phyloP scores from a whole-genome alignment of 305 asterid genomes.

The Fraxinus greggii region DNA sequence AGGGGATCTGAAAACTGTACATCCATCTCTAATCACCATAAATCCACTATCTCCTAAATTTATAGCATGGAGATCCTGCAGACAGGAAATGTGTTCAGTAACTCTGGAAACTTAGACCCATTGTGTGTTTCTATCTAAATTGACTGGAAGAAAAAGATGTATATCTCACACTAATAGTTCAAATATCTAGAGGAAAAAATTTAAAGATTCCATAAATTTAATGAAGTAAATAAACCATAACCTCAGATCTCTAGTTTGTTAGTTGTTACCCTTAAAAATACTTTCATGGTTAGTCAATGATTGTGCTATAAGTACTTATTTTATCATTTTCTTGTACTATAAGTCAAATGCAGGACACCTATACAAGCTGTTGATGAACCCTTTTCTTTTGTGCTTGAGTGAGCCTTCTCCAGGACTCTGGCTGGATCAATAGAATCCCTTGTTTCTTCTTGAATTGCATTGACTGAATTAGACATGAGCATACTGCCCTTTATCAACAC shows the following conservation, averaged over 20 bases:
- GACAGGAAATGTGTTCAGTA: neutral
- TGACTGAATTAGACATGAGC: conserved; percentile 90
- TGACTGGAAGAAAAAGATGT: neutral
- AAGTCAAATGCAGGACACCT: conserved; percentile 39
- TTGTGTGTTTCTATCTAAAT: neutral
- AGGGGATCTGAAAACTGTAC: conserved; percentile 85
- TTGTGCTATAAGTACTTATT: neutral
- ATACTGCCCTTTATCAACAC: conserved; percentile 79
- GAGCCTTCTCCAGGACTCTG: conserved; percentile 87
- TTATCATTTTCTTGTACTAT: conserved; percentile 3
- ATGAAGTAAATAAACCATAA: neutral
- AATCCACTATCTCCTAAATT: conserved; percentile 97
- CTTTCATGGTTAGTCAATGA: neutral
- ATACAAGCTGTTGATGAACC: conserved; percentile 98
- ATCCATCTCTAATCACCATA: conserved; percentile 87
- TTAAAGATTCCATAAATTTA: neutral
- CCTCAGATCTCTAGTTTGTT: neutral
- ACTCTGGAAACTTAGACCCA: neutral
- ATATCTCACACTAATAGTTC: neutral
- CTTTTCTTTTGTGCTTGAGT: conserved; percentile 68
- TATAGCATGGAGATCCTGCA: conserved; percentile 84
- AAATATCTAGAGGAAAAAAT: conserved; percentile 2
- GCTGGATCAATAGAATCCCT: conserved; percentile 81
- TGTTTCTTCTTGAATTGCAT: conserved; percentile 82
- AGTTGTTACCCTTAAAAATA: neutral